A percentile compares a stretch with the other conserved stretches of the same genome.
Evolutionary conservation across 139 green algal genomes (phyloP).

Genomic region (Nannochloris sp.): DNA sequence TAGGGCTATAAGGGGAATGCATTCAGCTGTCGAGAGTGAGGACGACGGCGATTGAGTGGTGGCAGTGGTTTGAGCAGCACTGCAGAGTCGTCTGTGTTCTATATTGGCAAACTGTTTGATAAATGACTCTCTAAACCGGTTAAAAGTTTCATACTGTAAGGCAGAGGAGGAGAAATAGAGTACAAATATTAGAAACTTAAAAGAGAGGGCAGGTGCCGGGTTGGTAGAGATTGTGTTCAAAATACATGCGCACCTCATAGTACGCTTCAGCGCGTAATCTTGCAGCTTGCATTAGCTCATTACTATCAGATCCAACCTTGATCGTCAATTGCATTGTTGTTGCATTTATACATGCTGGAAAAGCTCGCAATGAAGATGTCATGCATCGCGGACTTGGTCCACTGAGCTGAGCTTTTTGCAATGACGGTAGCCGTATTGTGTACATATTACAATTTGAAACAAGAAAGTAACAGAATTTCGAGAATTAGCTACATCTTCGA

Average conservation of each 20-base stretch:
- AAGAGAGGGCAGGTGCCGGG: neutral
- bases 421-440: too few species aligned
- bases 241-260: constrained; percentile 13
- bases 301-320: too few species aligned
- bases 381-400: too few species aligned
- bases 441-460: too few species aligned
- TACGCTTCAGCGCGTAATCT: constrained; percentile 6
- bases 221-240: neutral
- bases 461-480: neutral
- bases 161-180: neutral
- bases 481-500: neutral
- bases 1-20: neutral
- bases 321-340: too few species aligned
- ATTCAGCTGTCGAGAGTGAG: too few species aligned
- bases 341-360: too few species aligned
- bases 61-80: neutral
- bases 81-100: neutral
- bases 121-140: constrained; percentile 3
- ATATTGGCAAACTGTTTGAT: constrained; percentile 9
- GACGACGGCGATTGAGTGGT: neutral
- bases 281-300: constrained; percentile 1
- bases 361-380: too few species aligned
- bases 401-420: too few species aligned
- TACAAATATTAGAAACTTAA: neutral
- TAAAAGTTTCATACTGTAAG: constrained; percentile 3